phyloP scores from a whole-genome alignment of 768 basidiomycete species.

The Ephemerocybe angulata region DNA sequence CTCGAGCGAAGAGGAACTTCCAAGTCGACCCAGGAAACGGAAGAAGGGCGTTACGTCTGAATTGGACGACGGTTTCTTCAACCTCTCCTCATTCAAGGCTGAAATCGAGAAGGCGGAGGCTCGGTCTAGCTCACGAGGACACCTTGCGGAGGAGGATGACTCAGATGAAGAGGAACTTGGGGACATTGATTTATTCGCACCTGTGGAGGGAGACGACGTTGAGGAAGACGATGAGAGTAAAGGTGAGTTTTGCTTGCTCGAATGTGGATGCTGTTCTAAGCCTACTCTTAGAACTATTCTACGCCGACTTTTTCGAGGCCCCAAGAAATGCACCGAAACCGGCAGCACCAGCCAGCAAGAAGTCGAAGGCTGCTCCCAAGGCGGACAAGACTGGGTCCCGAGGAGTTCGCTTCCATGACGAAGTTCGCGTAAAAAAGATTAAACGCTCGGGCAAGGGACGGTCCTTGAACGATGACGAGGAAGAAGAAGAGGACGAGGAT shows the following conservation, averaged over 20 bases:
- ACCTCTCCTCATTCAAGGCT: constrained; percentile 81
- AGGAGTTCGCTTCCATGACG: constrained; percentile 76
- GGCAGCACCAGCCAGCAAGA: constrained; percentile 7
- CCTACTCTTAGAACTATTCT: constrained; percentile 50
- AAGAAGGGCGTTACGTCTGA: constrained; percentile 28
- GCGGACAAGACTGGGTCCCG: constrained; percentile 22
- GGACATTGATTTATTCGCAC: constrained; percentile 65
- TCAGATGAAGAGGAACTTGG: constrained; percentile 44
- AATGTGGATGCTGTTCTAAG: neutral
- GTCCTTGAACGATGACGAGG: constrained; percentile 48
- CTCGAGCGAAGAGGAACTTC: neutral
- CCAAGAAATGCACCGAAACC: too few species aligned
- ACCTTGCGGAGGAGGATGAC: constrained; percentile 46
- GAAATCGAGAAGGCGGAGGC: constrained; percentile 80
- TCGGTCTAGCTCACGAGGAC: constrained; percentile 55
- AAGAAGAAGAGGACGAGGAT: too few species aligned
- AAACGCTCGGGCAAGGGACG: constrained; percentile 65
- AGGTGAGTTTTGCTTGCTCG: constrained; percentile 31
- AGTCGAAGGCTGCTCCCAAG: constrained; percentile 19
- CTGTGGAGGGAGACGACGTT: constrained; percentile 45
- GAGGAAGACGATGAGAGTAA: constrained; percentile 44
- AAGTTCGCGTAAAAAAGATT: constrained; percentile 80
- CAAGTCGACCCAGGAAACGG: constrained; percentile 22
- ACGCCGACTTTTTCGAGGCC: constrained; percentile 82
- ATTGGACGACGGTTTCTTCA: constrained; percentile 90